Conservation (phyloP, 768 basidiomycete species). For the Lactifluus pinguis region DNA sequence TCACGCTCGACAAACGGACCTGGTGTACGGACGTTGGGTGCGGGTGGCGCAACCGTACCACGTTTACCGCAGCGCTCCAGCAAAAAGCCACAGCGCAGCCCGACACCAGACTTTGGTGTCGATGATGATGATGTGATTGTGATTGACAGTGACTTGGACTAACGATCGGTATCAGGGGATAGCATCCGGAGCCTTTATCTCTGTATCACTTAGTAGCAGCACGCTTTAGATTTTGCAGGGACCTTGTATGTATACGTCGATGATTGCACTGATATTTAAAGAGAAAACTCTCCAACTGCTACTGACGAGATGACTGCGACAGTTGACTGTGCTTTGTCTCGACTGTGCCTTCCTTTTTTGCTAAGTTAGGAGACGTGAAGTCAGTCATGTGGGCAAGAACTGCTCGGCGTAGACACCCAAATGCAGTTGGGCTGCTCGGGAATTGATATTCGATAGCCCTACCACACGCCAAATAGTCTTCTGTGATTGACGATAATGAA, state of each 20-base stretch:
- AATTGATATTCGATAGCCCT: no score
- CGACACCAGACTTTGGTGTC: conserved; percentile 77
- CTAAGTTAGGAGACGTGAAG: no score
- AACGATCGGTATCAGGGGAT: background rate
- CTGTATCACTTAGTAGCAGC: conserved; percentile 3
- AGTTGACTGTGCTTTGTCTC: background rate
- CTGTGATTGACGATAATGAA: no score
- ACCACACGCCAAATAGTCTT: no score
- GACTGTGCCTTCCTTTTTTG: no score
- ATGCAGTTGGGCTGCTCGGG: no score
- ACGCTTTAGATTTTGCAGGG: background rate
- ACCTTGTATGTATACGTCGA: background rate
- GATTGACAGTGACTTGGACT: conserved; percentile 60
- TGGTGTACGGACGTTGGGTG: conserved; percentile 33
- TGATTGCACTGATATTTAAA: background rate
- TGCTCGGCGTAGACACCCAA: no score
- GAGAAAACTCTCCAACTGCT: background rate
- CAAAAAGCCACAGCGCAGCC: conserved; percentile 37
- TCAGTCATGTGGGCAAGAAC: no score
- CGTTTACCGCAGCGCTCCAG: conserved; percentile 33
- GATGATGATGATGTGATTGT: conserved; percentile 78
- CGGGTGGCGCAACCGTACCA: conserved; percentile 45
- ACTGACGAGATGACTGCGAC: background rate
- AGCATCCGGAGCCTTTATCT: background rate
- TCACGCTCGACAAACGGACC: conserved; percentile 33